Conservation (phyloP, 495 filamentous ascomycete genomes). For the Cercophora sp. region DNA sequence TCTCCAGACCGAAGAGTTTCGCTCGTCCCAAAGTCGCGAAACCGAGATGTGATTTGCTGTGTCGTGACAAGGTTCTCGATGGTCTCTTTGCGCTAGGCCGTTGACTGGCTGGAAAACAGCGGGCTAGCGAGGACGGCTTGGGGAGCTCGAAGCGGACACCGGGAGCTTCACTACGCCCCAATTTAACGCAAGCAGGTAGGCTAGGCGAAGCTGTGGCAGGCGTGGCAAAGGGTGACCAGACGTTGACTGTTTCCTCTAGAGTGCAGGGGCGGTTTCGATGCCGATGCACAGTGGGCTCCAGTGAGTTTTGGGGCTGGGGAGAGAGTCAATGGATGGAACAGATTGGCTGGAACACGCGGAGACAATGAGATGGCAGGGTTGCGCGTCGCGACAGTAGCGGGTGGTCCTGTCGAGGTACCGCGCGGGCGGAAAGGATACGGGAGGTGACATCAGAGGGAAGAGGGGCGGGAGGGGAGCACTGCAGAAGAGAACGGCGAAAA, state of each 20-base stretch:
- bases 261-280: constrained; percentile 1
- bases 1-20: constrained; percentile 35
- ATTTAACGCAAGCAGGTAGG: constrained; percentile 8
- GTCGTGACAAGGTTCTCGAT: constrained; percentile 17
- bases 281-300: neutral
- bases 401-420: neutral
- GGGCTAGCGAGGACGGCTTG: constrained; percentile 9
- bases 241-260: constrained; percentile 12
- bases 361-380: constrained; percentile 6
- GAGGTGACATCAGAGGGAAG: neutral
- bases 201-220: constrained; percentile 18
- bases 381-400: constrained; percentile 6
- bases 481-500: neutral
- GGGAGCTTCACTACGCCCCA: constrained; percentile 11
- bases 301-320: constrained; percentile 2
- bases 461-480: neutral
- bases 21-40: constrained; percentile 31
- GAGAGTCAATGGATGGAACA: neutral
- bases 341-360: neutral
- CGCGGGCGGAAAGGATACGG: neutral
- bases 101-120: constrained; percentile 30
- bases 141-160: constrained; percentile 18
- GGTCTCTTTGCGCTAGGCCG: constrained; percentile 28
- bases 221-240: constrained; percentile 21
- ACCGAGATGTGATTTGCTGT: constrained; percentile 45